phyloP scores from a whole-genome alignment of 1,139 yeast species.

The Blastobotrys ciferrii region DNA sequence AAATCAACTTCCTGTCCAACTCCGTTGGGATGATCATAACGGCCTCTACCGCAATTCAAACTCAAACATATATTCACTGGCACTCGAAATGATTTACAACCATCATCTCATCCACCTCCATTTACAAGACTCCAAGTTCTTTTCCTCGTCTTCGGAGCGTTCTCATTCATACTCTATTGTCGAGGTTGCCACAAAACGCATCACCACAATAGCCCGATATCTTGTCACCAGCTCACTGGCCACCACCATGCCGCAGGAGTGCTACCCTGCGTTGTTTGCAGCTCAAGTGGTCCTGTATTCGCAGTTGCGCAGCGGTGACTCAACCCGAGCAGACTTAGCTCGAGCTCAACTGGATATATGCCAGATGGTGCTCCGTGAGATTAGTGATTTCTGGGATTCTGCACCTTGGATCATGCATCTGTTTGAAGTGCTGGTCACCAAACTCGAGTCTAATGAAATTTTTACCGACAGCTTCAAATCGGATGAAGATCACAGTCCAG shows the following conservation, averaged over 20 bases:
- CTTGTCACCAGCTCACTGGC: slow-evolving; percentile 4
- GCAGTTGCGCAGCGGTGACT: neutral
- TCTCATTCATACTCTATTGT: neutral
- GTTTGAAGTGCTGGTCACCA: neutral
- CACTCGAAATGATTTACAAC: slow-evolving; percentile 2
- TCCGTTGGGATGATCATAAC: slow-evolving; percentile 6
- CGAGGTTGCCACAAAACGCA: slow-evolving; percentile 2
- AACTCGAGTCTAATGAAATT: neutral
- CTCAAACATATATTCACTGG: neutral
- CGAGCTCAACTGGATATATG: slow-evolving; percentile 4
- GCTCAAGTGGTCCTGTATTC: slow-evolving; percentile 5
- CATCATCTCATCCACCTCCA: slow-evolving; percentile 4
- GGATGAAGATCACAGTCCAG: neutral
- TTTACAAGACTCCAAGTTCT: slow-evolving; percentile 2
- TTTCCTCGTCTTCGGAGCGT: neutral
- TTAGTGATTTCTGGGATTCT: slow-evolving; percentile 6
- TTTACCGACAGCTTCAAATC: no score
- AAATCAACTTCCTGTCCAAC: slow-evolving; percentile 2
- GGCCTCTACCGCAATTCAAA: neutral
- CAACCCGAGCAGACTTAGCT: neutral
- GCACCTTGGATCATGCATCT: slow-evolving; percentile 6
- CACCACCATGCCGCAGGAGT: slow-evolving; percentile 3
- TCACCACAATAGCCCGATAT: neutral
- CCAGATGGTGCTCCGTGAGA: neutral
- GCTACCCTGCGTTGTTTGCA: slow-evolving; percentile 1